Conservation (phyloP, 805 yeast genomes). For the Saturnispora diversa region DNA sequence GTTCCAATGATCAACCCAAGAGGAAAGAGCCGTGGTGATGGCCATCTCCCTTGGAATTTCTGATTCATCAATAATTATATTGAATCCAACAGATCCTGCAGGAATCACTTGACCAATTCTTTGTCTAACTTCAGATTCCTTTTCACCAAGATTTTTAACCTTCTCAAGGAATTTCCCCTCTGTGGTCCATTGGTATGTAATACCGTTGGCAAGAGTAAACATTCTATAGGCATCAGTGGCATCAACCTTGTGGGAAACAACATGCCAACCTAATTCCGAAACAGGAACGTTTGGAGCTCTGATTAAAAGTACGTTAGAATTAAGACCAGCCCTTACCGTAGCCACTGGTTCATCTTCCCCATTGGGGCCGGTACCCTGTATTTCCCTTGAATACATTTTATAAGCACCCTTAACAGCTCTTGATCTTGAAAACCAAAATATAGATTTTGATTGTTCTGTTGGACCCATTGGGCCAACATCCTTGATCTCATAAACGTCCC, state of each 20-base stretch:
- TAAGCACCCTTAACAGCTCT: constrained; percentile 62
- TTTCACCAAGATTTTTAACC: constrained; percentile 53
- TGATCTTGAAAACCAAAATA: constrained; percentile 52
- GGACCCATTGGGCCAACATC: constrained; percentile 34
- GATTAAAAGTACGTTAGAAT: constrained; percentile 50
- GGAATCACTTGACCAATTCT: constrained; percentile 52
- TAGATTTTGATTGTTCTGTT: constrained; percentile 34
- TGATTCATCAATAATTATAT: constrained; percentile 44
- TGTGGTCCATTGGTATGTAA: constrained; percentile 58
- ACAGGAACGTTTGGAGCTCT: constrained; percentile 43
- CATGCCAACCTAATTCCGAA: constrained; percentile 58
- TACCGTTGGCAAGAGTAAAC: constrained; percentile 54
- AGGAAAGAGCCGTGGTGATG: constrained; percentile 48
- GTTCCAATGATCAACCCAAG: constrained; percentile 62
- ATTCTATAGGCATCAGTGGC: constrained; percentile 53
- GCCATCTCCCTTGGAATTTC: constrained; percentile 54
- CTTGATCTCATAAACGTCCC: constrained; percentile 45
- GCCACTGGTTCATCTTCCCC: constrained; percentile 53
- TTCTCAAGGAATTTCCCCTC: constrained; percentile 50
- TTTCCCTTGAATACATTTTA: constrained; percentile 41
- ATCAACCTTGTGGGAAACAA: constrained; percentile 51
- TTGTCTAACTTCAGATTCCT: constrained; percentile 55
- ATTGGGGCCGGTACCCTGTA: constrained; percentile 36
- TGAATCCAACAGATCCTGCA: constrained; percentile 49
- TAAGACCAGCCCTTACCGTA: constrained; percentile 49